Base-by-base conservation (phyloP, 75 land plant genomes). In the Adiantum capillusveneris region DNA sequence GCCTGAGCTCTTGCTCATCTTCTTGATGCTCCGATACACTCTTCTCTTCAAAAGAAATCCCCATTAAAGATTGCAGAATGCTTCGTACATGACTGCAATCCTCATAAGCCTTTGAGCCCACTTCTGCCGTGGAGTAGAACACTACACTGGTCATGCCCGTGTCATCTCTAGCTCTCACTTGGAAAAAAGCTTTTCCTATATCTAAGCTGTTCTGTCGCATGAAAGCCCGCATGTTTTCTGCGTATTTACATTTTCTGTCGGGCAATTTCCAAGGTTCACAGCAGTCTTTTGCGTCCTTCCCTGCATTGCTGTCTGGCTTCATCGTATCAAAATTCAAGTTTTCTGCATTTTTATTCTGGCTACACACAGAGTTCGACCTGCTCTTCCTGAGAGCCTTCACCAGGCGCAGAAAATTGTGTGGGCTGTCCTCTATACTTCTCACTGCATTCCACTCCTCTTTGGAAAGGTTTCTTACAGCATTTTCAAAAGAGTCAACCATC, bases 391-490 rank as follows among this genome's bases (percentile, higher is more conserved):
- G 24, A 5, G 28, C 18, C 14, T 26, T 22, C 28, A 53, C 9
- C 5, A 25, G 3, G 29, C 5, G 28, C 28, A 46, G 3, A 17
- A 46, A 46, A 7, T 46, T 46, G 5, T 20, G n/a, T 2, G 49
- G 49, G 49, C 49, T 46, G 21, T 53, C 55, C 25, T 53, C 29
- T 14, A 26, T 53, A 24, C 28, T 53, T 14, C 28, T 53, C 29
- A 26, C 25, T 26, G 55, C 55, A 53, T 53, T 14, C 55, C 55
- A 53, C 28, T 53, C 55, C 55, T 53, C 55, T 14, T 53, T 26
- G 1, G 55, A 53, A 2, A 53, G 9, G 18, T 53, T 2, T 14
- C 13, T 25, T 13, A 53, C 9, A 5, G 55, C 25, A 11, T 53
- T 26, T 25, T 53, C 55, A 26, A 53, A 53, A 3, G 55, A 25